These are phyloP conservation scores for Daldinia loculata DNA, from an alignment of 495 filamentous ascomycete genomes.

Conservation along the genomic window DNA sequence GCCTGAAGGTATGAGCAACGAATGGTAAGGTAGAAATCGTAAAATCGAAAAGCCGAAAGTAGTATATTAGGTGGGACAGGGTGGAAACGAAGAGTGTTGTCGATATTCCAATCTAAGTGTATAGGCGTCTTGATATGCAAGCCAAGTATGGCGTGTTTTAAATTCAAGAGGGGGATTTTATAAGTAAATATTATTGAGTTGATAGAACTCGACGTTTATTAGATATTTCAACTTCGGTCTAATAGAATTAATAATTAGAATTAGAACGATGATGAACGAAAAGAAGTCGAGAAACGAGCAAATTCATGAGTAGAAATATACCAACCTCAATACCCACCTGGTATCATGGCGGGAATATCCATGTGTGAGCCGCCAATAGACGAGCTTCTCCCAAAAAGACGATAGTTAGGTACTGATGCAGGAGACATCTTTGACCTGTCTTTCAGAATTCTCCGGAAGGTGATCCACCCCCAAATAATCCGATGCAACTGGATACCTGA, in stretches of 20 bases:
- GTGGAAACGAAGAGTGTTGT: conserved; percentile 30
- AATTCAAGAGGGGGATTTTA: not conserved
- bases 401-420: conserved; percentile 39
- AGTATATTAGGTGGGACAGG: conserved; percentile 20
- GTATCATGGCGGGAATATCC: conserved; percentile 14
- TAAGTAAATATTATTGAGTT: not conserved
- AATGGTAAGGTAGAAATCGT: conserved; percentile 11
- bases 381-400: conserved; percentile 11
- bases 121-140: conserved; percentile 14
- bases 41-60: conserved; percentile 11
- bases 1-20: conserved; percentile 21
- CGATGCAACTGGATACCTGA: conserved; percentile 32
- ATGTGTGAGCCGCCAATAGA: conserved; percentile 26
- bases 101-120: conserved; percentile 11
- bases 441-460: conserved; percentile 21
- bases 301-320: conserved; percentile 16
- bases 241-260: conserved; percentile 1
- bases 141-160: conserved; percentile 7
- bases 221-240: not conserved
- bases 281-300: conserved; percentile 11
- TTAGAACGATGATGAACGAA: conserved; percentile 8
- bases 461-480: conserved; percentile 12
- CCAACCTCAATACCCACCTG: conserved; percentile 6
- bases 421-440: conserved; percentile 25
- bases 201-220: conserved; percentile 1